Evolutionary conservation across 140 eudicot species (phyloP).

Genomic region (Cichorium intybus): DNA sequence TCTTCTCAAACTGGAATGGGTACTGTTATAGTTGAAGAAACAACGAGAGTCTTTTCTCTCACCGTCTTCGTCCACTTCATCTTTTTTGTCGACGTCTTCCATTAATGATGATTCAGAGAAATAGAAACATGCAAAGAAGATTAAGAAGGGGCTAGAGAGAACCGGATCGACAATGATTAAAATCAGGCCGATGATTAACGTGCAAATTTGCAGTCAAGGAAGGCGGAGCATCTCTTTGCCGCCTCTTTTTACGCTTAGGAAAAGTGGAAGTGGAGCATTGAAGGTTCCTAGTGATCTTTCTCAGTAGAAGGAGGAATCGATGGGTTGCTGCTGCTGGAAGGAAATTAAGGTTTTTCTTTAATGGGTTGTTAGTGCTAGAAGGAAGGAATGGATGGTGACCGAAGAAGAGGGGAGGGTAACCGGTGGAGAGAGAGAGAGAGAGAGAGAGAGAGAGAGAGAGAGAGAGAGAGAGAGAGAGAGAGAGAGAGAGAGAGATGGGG

Average conservation of each 20-base stretch:
- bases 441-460: too few relatives aligned
- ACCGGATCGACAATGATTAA: slow-evolving; percentile 64
- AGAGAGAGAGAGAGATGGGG: too few relatives aligned
- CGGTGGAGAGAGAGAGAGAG: too few relatives aligned
- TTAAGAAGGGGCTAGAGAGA: slow-evolving; percentile 73
- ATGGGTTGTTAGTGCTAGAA: too few relatives aligned
- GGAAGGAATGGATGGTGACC: too few relatives aligned
- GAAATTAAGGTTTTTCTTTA: too few relatives aligned
- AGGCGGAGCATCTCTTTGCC: slow-evolving; percentile 60
- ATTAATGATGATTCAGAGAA: slow-evolving; percentile 46
- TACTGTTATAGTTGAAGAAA: slow-evolving; percentile 58
- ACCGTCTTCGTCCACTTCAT: slow-evolving; percentile 60
- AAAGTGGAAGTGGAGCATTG: slow-evolving; percentile 30
- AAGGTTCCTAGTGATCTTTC: too few relatives aligned
- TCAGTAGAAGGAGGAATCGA: too few relatives aligned
- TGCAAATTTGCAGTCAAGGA: slow-evolving; percentile 61
- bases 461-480: too few relatives aligned
- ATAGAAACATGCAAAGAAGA: slow-evolving; percentile 37
- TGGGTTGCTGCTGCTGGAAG: too few relatives aligned
- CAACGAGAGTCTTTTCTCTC: slow-evolving; percentile 60
- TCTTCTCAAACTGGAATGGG: too few relatives aligned
- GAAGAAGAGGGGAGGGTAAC: too few relatives aligned
- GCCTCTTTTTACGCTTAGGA: slow-evolving; percentile 60
- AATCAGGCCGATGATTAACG: slow-evolving; percentile 71
- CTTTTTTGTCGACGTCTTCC: slow-evolving; percentile 52